phyloP scores from a whole-genome alignment of 2,329 filamentous ascomycete genomes.

The Aspergillus oerlinghausenensis region DNA sequence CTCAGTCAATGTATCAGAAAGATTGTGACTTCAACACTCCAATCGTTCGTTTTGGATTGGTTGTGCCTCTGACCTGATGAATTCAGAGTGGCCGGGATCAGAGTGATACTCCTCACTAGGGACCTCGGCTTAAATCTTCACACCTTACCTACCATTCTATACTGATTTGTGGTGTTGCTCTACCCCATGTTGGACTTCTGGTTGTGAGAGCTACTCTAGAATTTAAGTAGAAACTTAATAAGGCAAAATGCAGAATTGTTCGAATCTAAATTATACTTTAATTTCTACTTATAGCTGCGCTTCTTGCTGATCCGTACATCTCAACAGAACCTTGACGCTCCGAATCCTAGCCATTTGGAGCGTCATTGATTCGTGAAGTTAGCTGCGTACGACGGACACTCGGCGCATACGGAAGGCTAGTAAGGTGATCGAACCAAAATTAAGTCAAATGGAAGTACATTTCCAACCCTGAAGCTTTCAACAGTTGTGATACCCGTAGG shows the following conservation, averaged over 20 bases:
- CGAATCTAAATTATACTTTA: neutral
- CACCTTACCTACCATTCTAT: neutral
- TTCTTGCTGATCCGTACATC: neutral
- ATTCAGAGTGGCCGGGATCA: neutral
- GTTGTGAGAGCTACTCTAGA: neutral
- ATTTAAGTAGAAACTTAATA: neutral
- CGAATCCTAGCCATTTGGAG: neutral
- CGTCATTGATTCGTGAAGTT: constrained; percentile 1
- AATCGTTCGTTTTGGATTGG: too few species aligned
- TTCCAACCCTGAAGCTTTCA: constrained; percentile 21
- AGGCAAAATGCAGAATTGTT: neutral
- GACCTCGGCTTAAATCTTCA: neutral
- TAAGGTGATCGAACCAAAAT: constrained; percentile 21
- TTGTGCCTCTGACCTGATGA: neutral
- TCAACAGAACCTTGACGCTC: neutral
- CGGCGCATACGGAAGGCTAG: constrained; percentile 7
- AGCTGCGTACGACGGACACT: constrained; percentile 2
- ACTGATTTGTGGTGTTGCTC: neutral
- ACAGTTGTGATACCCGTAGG: constrained; percentile 24
- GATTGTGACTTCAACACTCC: neutral
- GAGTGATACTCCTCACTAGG: neutral
- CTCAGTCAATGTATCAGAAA: neutral
- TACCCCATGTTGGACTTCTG: neutral
- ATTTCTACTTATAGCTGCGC: neutral
- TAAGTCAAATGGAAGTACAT: constrained; percentile 17